Base-by-base conservation (phyloP, 1,284 basidiomycete genomes). In the Porogramme epimiltina region DNA sequence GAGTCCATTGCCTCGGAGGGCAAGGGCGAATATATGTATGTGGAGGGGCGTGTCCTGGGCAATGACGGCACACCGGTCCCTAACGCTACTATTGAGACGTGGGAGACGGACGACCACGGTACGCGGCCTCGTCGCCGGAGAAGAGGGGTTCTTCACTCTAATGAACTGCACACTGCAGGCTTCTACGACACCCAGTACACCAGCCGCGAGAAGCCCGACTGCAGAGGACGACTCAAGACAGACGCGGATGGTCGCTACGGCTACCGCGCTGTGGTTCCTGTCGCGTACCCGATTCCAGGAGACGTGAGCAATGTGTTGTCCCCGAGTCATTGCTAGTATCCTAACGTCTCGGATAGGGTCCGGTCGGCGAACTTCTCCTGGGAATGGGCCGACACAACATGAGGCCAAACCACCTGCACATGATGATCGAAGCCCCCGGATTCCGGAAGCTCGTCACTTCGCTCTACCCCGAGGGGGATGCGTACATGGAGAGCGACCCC, bases 21-120 rank as follows among this genome's bases (percentile, higher is more conserved):
- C 53, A 91, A 90, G 68, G 92, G 91, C 34, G 81, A 90, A 8
- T 89, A 89, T 64, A 76, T 95, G 81, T 91, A 80, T 59, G 86
- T 94, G 48, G 79, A 89, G 62, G 92, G 92, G 2, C 77, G 75
- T 2, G 78, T 94, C 2, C 63, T 80, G 31, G 78, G 85, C 61
- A 83, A 80, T 1, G 70, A 81, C 28, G 91, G 92, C 23, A 75
- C 80, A n/a, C 85, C 87, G 1, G 77, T 93, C 45, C 64, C 82
- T 4, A 74, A 76, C 54, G 87, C 86, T 1, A 64, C 78, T 28
- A 87, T 93, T 55, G 89, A 93, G 52, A 93, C 90, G 15, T 93
- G 91, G 93, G 91, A 94, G 70, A 85, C 91, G n/a, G 91, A 94
- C 65, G 77, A 76, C 4, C 64, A 81, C 52, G 88, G 90, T 61